phyloP scores from a whole-genome alignment of 2,329 filamentous ascomycete species.

The Monosporascus sp. region DNA sequence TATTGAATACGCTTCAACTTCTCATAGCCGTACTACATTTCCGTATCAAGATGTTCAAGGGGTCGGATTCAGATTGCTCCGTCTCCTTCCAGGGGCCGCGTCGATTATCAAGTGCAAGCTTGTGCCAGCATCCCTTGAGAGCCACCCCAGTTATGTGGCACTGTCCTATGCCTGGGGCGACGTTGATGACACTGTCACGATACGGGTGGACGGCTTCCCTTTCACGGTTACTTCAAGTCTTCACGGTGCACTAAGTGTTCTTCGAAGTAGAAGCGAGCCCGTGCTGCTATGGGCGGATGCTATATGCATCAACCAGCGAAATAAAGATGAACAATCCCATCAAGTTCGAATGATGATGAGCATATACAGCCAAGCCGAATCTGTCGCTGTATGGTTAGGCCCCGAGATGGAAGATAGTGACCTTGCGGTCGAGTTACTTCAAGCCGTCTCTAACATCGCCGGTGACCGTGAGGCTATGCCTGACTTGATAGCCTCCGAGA shows the following conservation, averaged over 20 bases:
- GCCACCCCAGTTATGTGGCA: conserved; percentile 19
- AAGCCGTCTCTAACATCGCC: not conserved
- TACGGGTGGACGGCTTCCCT: conserved; percentile 7
- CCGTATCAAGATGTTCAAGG: not conserved
- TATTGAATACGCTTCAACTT: not conserved
- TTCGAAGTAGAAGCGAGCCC: conserved; percentile 7
- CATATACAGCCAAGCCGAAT: conserved; percentile 13
- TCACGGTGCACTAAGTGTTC: conserved; percentile 11
- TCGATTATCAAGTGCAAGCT: conserved; percentile 11
- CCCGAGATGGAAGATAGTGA: conserved; percentile 9
- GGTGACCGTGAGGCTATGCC: conserved; percentile 2
- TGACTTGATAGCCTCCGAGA: conserved; percentile 8
- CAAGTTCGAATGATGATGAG: conserved; percentile 11
- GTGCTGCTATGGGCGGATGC: conserved; percentile 21
- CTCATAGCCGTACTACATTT: not conserved
- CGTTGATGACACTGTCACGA: conserved; percentile 10
- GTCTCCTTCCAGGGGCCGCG: conserved; percentile 9
- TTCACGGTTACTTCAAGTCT: conserved; percentile 14
- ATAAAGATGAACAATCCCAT: conserved; percentile 6
- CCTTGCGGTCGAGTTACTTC: conserved; percentile 8
- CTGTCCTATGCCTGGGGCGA: conserved; percentile 31
- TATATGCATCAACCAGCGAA: conserved; percentile 21
- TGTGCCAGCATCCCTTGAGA: conserved; percentile 4
- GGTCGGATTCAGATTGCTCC: conserved; percentile 7
- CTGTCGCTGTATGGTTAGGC: conserved; percentile 17